Percentiles rank a stretch among this genome's conserved stretches.
These are phyloP conservation scores for Microbotryomycetes sp. DNA, from an alignment of 1,284 basidiomycete species.

Conservation along the genomic window DNA sequence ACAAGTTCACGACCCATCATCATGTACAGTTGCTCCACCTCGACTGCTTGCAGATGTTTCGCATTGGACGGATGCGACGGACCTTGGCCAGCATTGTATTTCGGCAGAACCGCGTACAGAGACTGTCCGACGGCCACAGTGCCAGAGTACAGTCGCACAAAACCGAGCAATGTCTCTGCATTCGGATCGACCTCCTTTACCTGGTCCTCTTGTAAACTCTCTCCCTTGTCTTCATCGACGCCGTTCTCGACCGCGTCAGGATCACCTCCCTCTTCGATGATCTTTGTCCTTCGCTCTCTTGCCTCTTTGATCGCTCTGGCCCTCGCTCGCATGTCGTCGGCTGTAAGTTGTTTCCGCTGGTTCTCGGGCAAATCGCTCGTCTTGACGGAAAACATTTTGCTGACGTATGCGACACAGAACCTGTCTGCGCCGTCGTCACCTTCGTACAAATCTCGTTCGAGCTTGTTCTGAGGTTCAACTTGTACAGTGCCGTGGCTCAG, in stretches of 20 bases:
- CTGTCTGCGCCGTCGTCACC: conserved; percentile 55
- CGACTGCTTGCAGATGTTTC: conserved; percentile 58
- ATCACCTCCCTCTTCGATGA: conserved; percentile 36
- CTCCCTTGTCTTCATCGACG: neutral
- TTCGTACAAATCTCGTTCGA: conserved; percentile 74
- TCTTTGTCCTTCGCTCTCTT: conserved; percentile 35
- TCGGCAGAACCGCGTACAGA: conserved; percentile 75
- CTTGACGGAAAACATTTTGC: conserved; percentile 95
- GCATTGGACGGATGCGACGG: conserved; percentile 63
- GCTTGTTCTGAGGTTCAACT: conserved; percentile 60
- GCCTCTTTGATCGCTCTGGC: conserved; percentile 41
- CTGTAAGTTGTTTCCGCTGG: conserved; percentile 66
- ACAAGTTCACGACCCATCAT: conserved; percentile 98
- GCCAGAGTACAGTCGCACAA: conserved; percentile 89
- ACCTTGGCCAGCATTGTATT: conserved; percentile 65
- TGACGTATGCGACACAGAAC: conserved; percentile 77
- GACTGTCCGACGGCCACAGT: conserved; percentile 60
- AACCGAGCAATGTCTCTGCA: conserved; percentile 58
- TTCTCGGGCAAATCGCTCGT: conserved; percentile 75
- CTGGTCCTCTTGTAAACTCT: conserved; percentile 15
- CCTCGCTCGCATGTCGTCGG: conserved; percentile 72
- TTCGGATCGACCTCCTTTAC: conserved; percentile 26
- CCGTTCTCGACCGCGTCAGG: neutral
- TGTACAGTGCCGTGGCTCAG: conserved; percentile 44
- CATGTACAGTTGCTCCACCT: conserved; percentile 73